phyloP scores from a whole-genome alignment of 78 protist genomes.

The Planoprotostelium fungivorum region DNA sequence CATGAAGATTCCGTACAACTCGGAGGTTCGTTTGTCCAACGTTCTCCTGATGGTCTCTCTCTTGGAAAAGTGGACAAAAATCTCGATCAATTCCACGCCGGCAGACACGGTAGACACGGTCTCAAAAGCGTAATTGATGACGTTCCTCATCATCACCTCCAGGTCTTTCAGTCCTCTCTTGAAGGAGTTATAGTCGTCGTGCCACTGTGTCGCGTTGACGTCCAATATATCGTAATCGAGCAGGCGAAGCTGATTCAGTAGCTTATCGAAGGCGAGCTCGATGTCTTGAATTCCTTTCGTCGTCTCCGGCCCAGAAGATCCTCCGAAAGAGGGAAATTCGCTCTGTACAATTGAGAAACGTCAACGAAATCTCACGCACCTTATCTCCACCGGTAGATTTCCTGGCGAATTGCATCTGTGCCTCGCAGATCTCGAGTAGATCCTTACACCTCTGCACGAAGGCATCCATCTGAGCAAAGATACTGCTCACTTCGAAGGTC shows the following conservation, averaged over 20 bases:
- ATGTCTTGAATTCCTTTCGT: constrained; percentile 31
- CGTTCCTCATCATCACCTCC: constrained; percentile 60
- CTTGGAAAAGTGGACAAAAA: constrained; percentile 52
- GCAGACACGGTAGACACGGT: constrained; percentile 13
- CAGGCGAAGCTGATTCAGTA: constrained; percentile 14
- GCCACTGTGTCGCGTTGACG: constrained; percentile 74
- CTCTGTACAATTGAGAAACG: too few species aligned
- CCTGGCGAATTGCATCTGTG: constrained; percentile 70
- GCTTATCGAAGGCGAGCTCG: constrained; percentile 37
- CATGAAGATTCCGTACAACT: constrained; percentile 8
- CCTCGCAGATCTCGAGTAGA: constrained; percentile 76
- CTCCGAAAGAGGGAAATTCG: constrained; percentile 47
- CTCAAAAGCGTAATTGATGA: constrained; percentile 59
- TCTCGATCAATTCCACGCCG: constrained; percentile 58
- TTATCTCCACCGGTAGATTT: not conserved
- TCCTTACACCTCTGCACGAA: constrained; percentile 87
- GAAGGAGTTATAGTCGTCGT: constrained; percentile 76
- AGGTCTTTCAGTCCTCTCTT: constrained; percentile 71
- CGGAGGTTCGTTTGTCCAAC: constrained; percentile 13
- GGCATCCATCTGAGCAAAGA: constrained; percentile 85
- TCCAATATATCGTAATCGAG: constrained; percentile 61
- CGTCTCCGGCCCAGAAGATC: constrained; percentile 50
- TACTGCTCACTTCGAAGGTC: constrained; percentile 16
- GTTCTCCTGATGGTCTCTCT: constrained; percentile 57
- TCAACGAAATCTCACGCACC: too few species aligned